phyloP scores from a whole-genome alignment of 805 yeast species.

The Candida verbasci region DNA sequence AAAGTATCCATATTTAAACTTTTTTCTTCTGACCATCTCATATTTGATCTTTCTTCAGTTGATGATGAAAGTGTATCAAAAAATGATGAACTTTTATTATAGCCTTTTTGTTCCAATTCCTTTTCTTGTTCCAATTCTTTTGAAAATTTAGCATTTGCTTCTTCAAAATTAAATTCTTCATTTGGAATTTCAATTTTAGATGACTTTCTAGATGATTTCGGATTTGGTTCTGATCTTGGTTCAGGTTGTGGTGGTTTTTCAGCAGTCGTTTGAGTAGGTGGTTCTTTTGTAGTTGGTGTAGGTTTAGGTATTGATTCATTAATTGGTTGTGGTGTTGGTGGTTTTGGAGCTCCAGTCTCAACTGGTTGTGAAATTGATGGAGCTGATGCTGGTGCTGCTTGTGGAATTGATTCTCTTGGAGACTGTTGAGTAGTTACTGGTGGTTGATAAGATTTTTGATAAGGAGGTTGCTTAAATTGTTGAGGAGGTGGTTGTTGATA shows the following conservation, averaged over 20 bases:
- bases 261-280: slow-evolving; percentile 9
- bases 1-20: slow-evolving; percentile 75
- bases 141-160: slow-evolving; percentile 67
- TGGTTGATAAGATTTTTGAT: no score
- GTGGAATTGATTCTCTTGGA: slow-evolving; percentile 8
- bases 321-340: slow-evolving; percentile 3
- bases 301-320: slow-evolving; percentile 6
- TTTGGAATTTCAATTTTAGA: slow-evolving; percentile 35
- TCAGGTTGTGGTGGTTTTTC: slow-evolving; percentile 12
- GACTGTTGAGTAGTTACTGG: slow-evolving; percentile 8
- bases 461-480: no score
- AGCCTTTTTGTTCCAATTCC: slow-evolving; percentile 32
- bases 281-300: slow-evolving; percentile 3
- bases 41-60: slow-evolving; percentile 40
- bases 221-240: slow-evolving; percentile 13
- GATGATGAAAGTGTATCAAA: slow-evolving; percentile 83
- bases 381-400: slow-evolving; percentile 9
- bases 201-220: slow-evolving; percentile 2
- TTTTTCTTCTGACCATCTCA: slow-evolving; percentile 73
- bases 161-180: slow-evolving; percentile 70
- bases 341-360: neutral
- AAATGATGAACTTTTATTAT: slow-evolving; percentile 80
- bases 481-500: no score
- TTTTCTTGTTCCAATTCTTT: slow-evolving; percentile 41
- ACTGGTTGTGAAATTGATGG: slow-evolving; percentile 6